Evolutionary conservation across 2,329 filamentous ascomycete genomes (phyloP).

Genomic region (Bipolaris zeicola): DNA sequence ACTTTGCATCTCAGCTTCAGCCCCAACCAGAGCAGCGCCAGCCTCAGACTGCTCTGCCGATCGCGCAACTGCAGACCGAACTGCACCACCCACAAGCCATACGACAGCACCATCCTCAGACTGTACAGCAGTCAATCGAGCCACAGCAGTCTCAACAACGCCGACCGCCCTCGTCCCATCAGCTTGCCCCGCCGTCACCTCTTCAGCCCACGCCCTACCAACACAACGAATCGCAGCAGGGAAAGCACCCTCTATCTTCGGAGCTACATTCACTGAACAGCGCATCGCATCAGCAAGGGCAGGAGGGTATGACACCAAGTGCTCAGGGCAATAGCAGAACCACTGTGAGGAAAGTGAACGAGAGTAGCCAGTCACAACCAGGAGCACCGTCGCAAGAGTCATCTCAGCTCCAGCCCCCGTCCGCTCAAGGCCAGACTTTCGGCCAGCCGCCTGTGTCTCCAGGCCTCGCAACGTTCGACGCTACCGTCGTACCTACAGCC

Average conservation of each 20-base stretch:
- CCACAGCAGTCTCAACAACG: conserved; percentile 39
- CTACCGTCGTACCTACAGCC: conserved; percentile 53
- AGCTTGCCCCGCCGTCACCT: conserved; percentile 45
- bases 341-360: conserved; percentile 44
- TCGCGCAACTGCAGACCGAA: conserved; percentile 42
- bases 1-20: conserved; percentile 16
- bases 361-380: conserved; percentile 36
- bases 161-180: conserved; percentile 43
- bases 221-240: conserved; percentile 41
- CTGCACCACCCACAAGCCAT: conserved; percentile 40
- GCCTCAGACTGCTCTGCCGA: conserved; percentile 34
- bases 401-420: conserved; percentile 43
- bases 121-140: conserved; percentile 38
- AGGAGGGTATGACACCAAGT: conserved; percentile 43
- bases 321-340: conserved; percentile 32
- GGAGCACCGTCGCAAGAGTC: conserved; percentile 42
- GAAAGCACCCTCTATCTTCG: conserved; percentile 29
- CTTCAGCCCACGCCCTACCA: conserved; percentile 41
- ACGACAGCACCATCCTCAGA: conserved; percentile 40
- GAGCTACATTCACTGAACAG: conserved; percentile 37
- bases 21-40: conserved; percentile 34
- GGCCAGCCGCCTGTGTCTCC: conserved; percentile 45
- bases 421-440: conserved; percentile 46
- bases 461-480: conserved; percentile 51
- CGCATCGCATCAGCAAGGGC: conserved; percentile 38